phyloP scores from a whole-genome alignment of 129 eudicot species.

The Flaveria linearis region DNA sequence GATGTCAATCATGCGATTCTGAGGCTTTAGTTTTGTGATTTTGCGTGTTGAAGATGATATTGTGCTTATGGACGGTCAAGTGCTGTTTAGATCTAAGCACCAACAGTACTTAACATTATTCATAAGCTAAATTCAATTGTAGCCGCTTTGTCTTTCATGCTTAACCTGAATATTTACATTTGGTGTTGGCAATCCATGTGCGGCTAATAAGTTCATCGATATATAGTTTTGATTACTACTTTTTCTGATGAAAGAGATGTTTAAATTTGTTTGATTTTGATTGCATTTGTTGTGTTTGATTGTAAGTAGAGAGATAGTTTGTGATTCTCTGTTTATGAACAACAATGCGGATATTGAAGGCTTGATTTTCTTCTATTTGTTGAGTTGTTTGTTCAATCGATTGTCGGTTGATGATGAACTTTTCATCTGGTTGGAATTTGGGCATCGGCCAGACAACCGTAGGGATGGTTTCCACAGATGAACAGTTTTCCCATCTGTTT shows the following conservation, averaged over 20 bases:
- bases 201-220: conserved; percentile 10
- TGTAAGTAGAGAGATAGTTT: conserved; percentile 3
- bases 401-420: too few species aligned
- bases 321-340: conserved; percentile 1
- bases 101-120: conserved; percentile 35
- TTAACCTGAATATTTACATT: neutral
- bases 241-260: too few species aligned
- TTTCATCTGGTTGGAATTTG: neutral
- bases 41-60: neutral
- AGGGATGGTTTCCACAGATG: conserved; percentile 43
- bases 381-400: too few species aligned
- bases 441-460: conserved; percentile 48
- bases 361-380: neutral
- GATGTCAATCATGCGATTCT: conserved; percentile 27
- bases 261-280: too few species aligned
- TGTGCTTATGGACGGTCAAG: conserved; percentile 46
- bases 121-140: conserved; percentile 31
- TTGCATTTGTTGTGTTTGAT: conserved; percentile 27
- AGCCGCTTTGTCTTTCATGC: conserved; percentile 29
- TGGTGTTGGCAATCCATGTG: conserved; percentile 4
- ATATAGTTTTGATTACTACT: too few species aligned
- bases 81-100: conserved; percentile 23
- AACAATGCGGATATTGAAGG: conserved; percentile 32
- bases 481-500: conserved; percentile 37
- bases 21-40: conserved; percentile 16